Base-by-base conservation (phyloP, 495 filamentous ascomycete species). In the Xylaria palmicola region DNA sequence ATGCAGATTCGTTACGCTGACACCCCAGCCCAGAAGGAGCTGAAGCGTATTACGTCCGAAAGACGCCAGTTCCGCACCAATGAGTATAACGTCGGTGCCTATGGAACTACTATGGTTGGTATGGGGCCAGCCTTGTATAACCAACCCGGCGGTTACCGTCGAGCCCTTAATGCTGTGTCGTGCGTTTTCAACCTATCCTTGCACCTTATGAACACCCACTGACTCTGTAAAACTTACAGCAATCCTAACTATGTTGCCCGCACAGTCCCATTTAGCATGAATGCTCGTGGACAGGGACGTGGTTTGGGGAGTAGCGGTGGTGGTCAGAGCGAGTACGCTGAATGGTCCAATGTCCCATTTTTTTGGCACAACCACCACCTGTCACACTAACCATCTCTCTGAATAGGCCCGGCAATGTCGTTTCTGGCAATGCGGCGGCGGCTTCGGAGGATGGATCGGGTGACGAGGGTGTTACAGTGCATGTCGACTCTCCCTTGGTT, bases 1-100 rank as follows among this genome's bases (percentile, higher is more conserved):
- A 84, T 99, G 70, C 90, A 97, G 75, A 88, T 99, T 65, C 93
- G 94, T 53, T 98, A 94, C 72, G 93, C 94, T 52, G 94, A 99
- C 72, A 98, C 95, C 29, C 89, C 92, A 39, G 89, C 91, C 55
- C 94, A 99, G 75, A 99, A 98, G 80, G 81, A 91, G 68, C 83
- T 99, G 53, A 99, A 99, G 81, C 88, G 92, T 37, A 88, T 94
- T 68, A 97, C 92, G 20, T 91, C 92, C 26, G 90, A 93, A 74
- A 90, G 91, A 63, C 90, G 94, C 56, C 88, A 93, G 66, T 97
- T 92, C 77, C 90, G 94, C 57, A 89, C 93, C 32, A 92, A 93
- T 43, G 95, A 98, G 76, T 98, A 97, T 72, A 96, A 97, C 65
- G 81, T 82, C 62, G 79, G 81, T 30, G 82, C 82, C 36, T 85